Conservation (phyloP, 1,284 basidiomycete species). For the Ganoderma lucidum region DNA sequence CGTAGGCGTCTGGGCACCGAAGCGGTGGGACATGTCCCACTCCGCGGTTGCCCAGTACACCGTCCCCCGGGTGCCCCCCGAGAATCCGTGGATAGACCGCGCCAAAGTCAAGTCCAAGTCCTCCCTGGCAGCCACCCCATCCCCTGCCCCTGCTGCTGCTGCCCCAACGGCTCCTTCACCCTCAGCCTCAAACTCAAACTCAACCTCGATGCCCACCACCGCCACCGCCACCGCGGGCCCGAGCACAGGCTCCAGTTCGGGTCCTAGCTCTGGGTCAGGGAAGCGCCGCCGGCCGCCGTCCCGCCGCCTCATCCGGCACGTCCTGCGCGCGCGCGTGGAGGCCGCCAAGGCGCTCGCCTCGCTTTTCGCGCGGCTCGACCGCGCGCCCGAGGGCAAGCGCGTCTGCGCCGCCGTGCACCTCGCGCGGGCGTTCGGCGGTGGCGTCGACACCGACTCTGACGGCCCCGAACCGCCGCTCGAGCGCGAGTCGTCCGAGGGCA, state of each 20-base stretch:
- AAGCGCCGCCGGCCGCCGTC: conserved; percentile 71
- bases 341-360: conserved; percentile 77
- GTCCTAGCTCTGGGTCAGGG: conserved; percentile 18
- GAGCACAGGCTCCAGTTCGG: not conserved
- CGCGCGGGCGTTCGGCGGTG: conserved; percentile 60
- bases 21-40: conserved; percentile 78
- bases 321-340: conserved; percentile 81
- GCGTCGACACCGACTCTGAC: conserved; percentile 43
- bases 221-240: not conserved
- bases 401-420: conserved; percentile 69
- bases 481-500: conserved; percentile 39
- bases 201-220: conserved; percentile 1
- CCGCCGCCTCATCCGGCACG: conserved; percentile 84
- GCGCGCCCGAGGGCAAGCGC: conserved; percentile 50
- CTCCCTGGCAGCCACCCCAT: conserved; percentile 31
- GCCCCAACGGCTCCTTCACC: conserved; percentile 32
- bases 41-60: conserved; percentile 79
- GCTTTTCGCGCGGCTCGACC: conserved; percentile 75
- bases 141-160: conserved; percentile 31
- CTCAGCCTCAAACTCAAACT: conserved; percentile 47
- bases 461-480: conserved; percentile 29
- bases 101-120: conserved; percentile 41
- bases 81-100: conserved; percentile 74
- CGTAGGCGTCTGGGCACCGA: conserved; percentile 90
- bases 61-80: conserved; percentile 66